A percentile compares a stretch with the other conserved stretches of the same genome.
phyloP scores from a whole-genome alignment of 257 asterid genomes.

The Fraxinus quadrangulata region DNA sequence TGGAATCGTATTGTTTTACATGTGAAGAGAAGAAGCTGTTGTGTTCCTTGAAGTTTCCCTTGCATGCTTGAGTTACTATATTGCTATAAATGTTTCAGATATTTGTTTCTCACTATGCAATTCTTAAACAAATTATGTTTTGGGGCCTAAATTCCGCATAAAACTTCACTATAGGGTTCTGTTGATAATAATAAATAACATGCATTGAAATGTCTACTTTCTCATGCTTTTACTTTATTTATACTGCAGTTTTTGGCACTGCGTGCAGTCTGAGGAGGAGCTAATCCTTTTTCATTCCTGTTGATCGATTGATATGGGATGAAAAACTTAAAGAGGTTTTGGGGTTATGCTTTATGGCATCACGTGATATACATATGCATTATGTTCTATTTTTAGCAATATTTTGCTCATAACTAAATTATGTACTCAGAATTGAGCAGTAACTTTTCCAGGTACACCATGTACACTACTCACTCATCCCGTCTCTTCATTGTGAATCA shows the following conservation, averaged over 20 bases:
- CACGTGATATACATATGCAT: constrained; percentile 23
- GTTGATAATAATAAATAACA: neutral
- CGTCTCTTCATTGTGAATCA: constrained; percentile 15
- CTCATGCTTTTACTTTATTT: constrained; percentile 17
- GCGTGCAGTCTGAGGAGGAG: constrained; percentile 42
- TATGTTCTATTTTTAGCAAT: constrained; percentile 17
- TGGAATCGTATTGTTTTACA: neutral
- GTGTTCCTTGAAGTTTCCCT: too few relatives aligned
- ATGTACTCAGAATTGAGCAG: constrained; percentile 18
- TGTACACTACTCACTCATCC: constrained; percentile 5
- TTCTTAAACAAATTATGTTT: neutral
- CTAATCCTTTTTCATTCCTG: constrained; percentile 24
- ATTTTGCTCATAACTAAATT: constrained; percentile 22
- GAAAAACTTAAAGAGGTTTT: constrained; percentile 18
- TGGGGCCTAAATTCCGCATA: neutral
- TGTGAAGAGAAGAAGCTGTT: neutral
- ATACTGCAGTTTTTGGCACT: constrained; percentile 61
- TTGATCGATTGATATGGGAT: constrained; percentile 25
- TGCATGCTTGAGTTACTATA: neutral
- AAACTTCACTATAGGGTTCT: constrained; percentile 8
- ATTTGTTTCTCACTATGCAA: neutral
- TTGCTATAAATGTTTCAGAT: neutral
- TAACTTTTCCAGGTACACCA: constrained; percentile 21
- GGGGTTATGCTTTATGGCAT: constrained; percentile 23
- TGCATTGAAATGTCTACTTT: constrained; percentile 13